These are phyloP conservation scores for Epichloe elymi DNA, from an alignment of 2,329 filamentous ascomycete species.

Conservation along the genomic window DNA sequence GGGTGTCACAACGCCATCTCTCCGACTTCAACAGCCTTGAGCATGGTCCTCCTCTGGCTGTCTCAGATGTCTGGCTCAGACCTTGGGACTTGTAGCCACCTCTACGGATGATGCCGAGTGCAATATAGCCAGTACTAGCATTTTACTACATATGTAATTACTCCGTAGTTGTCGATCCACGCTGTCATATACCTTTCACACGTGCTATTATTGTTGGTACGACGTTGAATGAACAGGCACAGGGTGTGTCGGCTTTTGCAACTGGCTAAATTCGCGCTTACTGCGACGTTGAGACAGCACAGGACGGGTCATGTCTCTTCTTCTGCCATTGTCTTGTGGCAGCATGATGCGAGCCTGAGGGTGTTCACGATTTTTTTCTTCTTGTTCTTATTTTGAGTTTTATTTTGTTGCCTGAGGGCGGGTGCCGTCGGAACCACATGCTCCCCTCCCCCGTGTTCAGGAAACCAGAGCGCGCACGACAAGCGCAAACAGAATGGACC, in stretches of 20 bases:
- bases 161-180: neutral
- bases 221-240: no score
- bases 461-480: neutral
- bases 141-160: neutral
- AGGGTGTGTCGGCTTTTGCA: no score
- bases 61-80: neutral
- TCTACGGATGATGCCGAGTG: conserved; percentile 2
- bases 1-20: neutral
- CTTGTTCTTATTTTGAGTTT: neutral
- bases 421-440: neutral
- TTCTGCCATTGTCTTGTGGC: no score
- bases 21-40: neutral
- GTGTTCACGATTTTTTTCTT: no score
- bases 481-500: neutral
- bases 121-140: neutral
- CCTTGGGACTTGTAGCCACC: neutral
- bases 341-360: no score
- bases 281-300: no score
- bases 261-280: no score
- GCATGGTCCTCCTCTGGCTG: neutral
- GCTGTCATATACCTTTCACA: neutral
- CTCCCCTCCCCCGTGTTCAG: neutral
- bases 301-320: no score
- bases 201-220: neutral
- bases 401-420: neutral